Percentiles rank a stretch among this genome's conserved stretches.
Evolutionary conservation across 305 asterid genomes (phyloP).

Genomic region (Fraxinus angustifolia): DNA sequence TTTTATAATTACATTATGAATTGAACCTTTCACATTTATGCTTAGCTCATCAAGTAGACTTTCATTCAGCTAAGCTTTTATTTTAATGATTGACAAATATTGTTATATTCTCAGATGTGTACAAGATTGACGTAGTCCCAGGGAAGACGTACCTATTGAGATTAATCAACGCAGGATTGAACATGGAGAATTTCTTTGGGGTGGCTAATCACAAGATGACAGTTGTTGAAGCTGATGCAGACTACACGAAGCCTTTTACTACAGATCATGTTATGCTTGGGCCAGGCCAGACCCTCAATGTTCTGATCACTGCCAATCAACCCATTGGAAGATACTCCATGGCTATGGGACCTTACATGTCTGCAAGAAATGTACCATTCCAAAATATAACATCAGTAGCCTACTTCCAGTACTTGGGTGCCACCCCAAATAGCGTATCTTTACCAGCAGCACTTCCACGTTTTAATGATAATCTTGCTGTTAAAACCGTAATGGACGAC

Average conservation of each 20-base stretch:
- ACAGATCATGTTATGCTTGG: conserved; percentile 57
- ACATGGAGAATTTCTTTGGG: conserved; percentile 56
- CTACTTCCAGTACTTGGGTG: conserved; percentile 54
- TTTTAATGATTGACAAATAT: neutral
- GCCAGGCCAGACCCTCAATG: conserved; percentile 62
- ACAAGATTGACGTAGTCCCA: conserved; percentile 49
- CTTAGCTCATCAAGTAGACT: neutral
- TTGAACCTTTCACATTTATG: neutral
- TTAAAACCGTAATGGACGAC: conserved; percentile 62
- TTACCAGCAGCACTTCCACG: conserved; percentile 44
- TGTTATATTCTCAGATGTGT: conserved; percentile 44
- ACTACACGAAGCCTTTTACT: conserved; percentile 54
- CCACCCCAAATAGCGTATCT: conserved; percentile 37
- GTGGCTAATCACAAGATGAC: conserved; percentile 58
- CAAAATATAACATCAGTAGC: conserved; percentile 54
- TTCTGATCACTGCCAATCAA: conserved; percentile 61
- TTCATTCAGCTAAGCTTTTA: neutral
- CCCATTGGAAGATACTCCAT: conserved; percentile 49
- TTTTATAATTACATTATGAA: neutral
- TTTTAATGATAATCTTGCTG: conserved; percentile 52
- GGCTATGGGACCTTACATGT: conserved; percentile 65
- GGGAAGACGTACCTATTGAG: conserved; percentile 63
- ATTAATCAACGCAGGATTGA: conserved; percentile 55
- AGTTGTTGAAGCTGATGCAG: conserved; percentile 61
- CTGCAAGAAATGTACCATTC: conserved; percentile 52